Conservation (phyloP, 257 asterid species). For the Solanum appendiculatum region DNA sequence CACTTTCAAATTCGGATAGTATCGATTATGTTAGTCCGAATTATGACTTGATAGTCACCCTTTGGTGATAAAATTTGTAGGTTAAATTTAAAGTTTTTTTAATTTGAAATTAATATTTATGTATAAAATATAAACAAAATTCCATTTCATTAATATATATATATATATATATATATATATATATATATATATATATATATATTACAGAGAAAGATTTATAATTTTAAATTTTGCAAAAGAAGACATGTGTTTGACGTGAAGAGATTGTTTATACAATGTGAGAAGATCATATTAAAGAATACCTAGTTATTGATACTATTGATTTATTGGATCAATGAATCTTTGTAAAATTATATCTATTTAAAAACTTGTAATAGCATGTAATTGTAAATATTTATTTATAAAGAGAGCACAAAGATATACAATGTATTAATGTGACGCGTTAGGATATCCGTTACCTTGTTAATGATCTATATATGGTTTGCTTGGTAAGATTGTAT, state of each 20-base stretch:
- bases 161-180: too few species aligned
- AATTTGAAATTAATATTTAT: neutral
- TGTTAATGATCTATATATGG: neutral
- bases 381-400: neutral
- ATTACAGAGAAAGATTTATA: neutral
- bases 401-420: neutral
- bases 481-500: neutral
- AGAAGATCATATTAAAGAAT: neutral
- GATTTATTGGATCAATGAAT: neutral
- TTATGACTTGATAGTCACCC: too few species aligned
- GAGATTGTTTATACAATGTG: neutral
- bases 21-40: too few species aligned
- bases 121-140: neutral
- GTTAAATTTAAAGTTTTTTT: neutral
- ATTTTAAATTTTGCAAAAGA: neutral
- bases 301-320: accelerated
- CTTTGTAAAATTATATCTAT: neutral
- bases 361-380: neutral
- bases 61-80: neutral
- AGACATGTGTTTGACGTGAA: accelerated
- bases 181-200: too few species aligned
- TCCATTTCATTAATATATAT: neutral
- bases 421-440: neutral
- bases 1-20: too few species aligned
- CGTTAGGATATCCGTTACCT: accelerated